phyloP scores from a whole-genome alignment of 768 basidiomycete species.

The Tricholoma sp. region DNA sequence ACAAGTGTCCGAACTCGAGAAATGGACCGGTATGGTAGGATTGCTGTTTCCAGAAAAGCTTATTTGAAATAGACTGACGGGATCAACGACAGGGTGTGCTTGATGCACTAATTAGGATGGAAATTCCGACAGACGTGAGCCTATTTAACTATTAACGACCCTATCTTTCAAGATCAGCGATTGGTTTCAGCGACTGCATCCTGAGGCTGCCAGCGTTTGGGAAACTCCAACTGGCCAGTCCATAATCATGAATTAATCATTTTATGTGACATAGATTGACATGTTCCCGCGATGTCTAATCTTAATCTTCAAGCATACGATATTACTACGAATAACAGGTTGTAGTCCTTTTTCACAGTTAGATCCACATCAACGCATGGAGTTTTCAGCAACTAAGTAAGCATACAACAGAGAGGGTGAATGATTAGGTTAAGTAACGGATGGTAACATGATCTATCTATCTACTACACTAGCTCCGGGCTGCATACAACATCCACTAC shows the following conservation, averaged over 20 bases:
- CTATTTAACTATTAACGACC: background rate
- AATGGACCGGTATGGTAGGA: constrained; percentile 50
- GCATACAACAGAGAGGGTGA: too few relatives aligned
- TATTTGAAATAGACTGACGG: constrained; percentile 7
- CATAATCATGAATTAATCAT: background rate
- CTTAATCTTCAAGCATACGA: background rate
- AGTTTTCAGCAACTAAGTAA: background rate
- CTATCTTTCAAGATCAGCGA: constrained; percentile 1
- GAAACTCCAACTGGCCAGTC: constrained; percentile 17
- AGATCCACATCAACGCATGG: background rate
- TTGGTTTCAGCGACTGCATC: constrained; percentile 42
- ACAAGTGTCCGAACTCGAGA: constrained; percentile 53
- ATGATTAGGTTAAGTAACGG: background rate
- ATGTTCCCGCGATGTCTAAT: background rate
- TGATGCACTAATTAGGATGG: constrained; percentile 45
- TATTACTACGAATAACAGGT: too few relatives aligned
- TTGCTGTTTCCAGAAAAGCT: background rate
- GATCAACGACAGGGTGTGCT: constrained; percentile 41
- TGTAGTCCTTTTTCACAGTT: background rate
- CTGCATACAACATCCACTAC: constrained; percentile 20
- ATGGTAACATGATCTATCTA: background rate
- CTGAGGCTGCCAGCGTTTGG: constrained; percentile 56
- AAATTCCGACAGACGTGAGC: constrained; percentile 49
- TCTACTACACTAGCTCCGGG: background rate
- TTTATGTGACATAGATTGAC: background rate